Evolutionary conservation across 345 rosid species (phyloP).

Genomic region (Kernera saxatilis): DNA sequence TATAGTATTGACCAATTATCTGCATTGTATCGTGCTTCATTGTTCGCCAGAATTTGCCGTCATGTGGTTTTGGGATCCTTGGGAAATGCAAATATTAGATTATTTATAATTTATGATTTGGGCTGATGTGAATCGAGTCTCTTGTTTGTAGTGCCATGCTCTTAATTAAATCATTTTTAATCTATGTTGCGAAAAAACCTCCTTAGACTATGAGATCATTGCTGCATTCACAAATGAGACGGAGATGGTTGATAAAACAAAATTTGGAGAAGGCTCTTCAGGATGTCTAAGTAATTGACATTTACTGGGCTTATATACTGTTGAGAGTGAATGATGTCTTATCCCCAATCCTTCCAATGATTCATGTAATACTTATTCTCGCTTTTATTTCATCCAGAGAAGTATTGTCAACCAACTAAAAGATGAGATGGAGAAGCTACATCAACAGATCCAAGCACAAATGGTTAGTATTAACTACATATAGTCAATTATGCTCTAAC

Average conservation of each 20-base stretch:
- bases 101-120: not conserved
- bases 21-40: not conserved
- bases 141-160: not conserved
- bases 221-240: constrained; percentile 13
- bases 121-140: not conserved
- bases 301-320: not conserved
- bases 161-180: not conserved
- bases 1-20: not conserved
- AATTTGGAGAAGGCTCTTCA: not conserved
- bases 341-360: not conserved
- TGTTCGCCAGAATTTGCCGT: not conserved
- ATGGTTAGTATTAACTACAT: constrained; percentile 47
- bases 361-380: constrained; percentile 5
- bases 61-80: constrained; percentile 14
- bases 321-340: constrained; percentile 1
- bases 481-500: not conserved
- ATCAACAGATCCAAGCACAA: constrained; percentile 70
- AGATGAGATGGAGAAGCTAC: constrained; percentile 77
- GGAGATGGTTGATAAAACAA: not conserved
- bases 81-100: not conserved
- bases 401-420: constrained; percentile 85
- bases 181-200: not conserved
- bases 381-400: constrained; percentile 52
- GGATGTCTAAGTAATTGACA: not conserved
- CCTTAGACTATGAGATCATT: not conserved